phyloP scores from a whole-genome alignment of 148 eudicot species.

The Camellia sinensis region DNA sequence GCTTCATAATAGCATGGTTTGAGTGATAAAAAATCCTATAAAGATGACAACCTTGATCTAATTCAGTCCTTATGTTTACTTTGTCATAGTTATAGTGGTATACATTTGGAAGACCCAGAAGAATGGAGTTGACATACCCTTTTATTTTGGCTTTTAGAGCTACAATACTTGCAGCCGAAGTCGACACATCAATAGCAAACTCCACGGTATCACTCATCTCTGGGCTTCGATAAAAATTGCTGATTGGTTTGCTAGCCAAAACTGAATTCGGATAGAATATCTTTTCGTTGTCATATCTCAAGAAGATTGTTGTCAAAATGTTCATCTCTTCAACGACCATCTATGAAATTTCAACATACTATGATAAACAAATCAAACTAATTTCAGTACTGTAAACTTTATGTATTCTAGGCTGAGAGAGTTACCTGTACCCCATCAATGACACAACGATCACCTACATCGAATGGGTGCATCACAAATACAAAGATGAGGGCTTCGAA shows the following conservation, averaged over 20 bases:
- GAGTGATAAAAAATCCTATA: too few species aligned
- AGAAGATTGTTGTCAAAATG: slow-evolving; percentile 77
- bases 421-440: slow-evolving; percentile 84
- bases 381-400: background rate
- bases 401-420: background rate
- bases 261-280: slow-evolving; percentile 72
- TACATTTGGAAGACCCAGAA: background rate
- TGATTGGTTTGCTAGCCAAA: slow-evolving; percentile 71
- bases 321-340: slow-evolving; percentile 94
- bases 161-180: slow-evolving; percentile 64
- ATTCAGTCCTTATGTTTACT: background rate
- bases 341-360: slow-evolving; percentile 30
- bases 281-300: slow-evolving; percentile 75
- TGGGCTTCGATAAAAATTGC: slow-evolving; percentile 82
- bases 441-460: slow-evolving; percentile 88
- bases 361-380: background rate
- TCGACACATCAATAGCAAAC: slow-evolving; percentile 64
- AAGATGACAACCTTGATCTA: background rate
- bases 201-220: slow-evolving; percentile 77
- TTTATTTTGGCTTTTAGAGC: slow-evolving; percentile 60
- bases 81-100: too few species aligned
- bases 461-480: slow-evolving; percentile 81
- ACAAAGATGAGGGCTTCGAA: slow-evolving; percentile 79
- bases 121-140: slow-evolving; percentile 29
- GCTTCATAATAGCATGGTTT: background rate